Base-by-base conservation (phyloP, 768 basidiomycete species). In the Tulasnella sp. region DNA sequence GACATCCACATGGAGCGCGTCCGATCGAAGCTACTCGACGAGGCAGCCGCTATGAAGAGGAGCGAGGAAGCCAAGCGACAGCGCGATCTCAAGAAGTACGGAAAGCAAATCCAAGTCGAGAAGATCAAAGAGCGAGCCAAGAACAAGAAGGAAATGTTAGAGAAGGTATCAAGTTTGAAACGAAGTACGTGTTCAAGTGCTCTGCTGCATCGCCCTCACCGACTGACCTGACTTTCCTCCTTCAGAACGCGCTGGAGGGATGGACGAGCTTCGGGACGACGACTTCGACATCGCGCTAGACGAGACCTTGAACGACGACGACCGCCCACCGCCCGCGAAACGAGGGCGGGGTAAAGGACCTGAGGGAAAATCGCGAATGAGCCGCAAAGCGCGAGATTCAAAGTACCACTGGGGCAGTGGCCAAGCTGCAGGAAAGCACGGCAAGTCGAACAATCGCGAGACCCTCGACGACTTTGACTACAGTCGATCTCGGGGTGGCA, bases 1-100 rank as follows among this genome's bases (percentile, higher is more conserved):
- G 97, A 99, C 77, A 83, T 91, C 7, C 97, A 99, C 81, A 99
- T 99, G 97, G 94, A 97, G 79, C 88, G 94, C 73, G 92, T 98
- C 76, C 90, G 97, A 69, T 90, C 94, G 74, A 87, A 90, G 19
- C 81, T 98, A 32, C 84, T 98, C 34, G 92, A 98, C 80, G 97
- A 98, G 80, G 82, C 84, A 32, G 91, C 94, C 0, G 84, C 86
- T 0, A 94, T 98, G 76, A 95, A 97, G 80, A 92, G 91, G 80
- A 86, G 90, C 73, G 96, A 98, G 78, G 91, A 94, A 70, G 95
- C 94, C 77, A 87, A 91, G 75, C 90, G 89, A 76, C 92, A 98
- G 80, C 85, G 97, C 62, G 91, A 97, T 77, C 90, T 94, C 71
- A 98, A 98, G 84, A 98, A 98, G 84, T 97, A 93, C 77, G 96